These are phyloP conservation scores for Umbelopsis sp. DNA, from an alignment of 192 early-diverging fungal species.

Conservation along the genomic window DNA sequence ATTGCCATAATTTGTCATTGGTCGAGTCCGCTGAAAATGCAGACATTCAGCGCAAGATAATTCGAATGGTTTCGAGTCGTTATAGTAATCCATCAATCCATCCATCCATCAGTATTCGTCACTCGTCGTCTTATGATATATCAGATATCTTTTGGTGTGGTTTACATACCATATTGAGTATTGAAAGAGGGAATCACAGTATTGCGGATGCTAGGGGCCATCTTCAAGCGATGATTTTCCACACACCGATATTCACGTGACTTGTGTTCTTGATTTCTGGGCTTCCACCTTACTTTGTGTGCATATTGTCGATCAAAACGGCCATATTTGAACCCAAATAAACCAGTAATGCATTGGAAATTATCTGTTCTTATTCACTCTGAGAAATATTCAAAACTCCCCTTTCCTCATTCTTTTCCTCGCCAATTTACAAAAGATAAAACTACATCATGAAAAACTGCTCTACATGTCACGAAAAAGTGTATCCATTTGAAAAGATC, in stretches of 20 bases:
- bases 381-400: not conserved
- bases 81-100: constrained; percentile 19
- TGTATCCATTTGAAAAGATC: constrained; percentile 8
- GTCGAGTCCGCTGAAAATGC: not conserved
- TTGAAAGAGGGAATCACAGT: not conserved
- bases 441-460: not conserved
- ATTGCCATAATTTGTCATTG: no score
- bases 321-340: no score
- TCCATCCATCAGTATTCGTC: not conserved
- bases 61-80: not conserved
- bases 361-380: not conserved
- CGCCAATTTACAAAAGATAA: not conserved
- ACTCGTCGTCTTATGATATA: not conserved
- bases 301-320: no score
- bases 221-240: not conserved
- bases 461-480: not conserved
- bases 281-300: not conserved
- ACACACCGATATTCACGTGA: not conserved
- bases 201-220: not conserved
- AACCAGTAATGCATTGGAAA: no score
- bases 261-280: not conserved
- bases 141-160: not conserved
- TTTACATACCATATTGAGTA: constrained; percentile 17
- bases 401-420: not conserved
- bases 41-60: not conserved